These are phyloP conservation scores for Periconia sp. DNA, from an alignment of 2,329 filamentous ascomycete species.

Conservation along the genomic window DNA sequence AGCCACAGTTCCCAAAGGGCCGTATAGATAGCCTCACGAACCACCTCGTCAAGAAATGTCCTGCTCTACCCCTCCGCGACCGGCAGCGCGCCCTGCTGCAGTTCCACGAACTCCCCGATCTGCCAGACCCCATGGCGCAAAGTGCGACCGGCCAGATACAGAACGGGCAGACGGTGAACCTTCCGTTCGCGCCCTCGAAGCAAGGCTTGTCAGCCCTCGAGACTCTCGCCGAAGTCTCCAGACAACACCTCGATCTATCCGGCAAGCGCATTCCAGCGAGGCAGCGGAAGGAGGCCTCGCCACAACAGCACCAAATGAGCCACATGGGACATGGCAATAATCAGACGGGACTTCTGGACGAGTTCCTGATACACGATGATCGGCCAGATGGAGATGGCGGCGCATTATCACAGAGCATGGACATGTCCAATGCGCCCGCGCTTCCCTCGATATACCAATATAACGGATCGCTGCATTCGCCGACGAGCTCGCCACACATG, in stretches of 20 bases:
- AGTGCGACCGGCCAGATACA: conserved; percentile 25
- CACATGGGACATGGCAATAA: conserved; percentile 15
- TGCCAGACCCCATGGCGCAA: conserved; percentile 52
- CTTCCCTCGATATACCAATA: conserved; percentile 48
- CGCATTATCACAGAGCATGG: conserved; percentile 35
- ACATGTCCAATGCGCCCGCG: conserved; percentile 40
- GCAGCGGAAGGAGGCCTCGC: conserved; percentile 31
- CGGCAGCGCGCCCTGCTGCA: conserved; percentile 76
- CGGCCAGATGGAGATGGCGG: conserved; percentile 37
- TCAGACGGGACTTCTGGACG: conserved; percentile 41
- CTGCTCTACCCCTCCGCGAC: conserved; percentile 75
- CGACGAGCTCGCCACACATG: conserved; percentile 42
- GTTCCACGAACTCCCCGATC: conserved; percentile 71
- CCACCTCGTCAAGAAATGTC: conserved; percentile 87
- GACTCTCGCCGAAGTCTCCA: conserved; percentile 85
- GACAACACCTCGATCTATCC: conserved; percentile 69
- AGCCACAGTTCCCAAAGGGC: conserved; percentile 75
- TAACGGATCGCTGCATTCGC: conserved; percentile 43
- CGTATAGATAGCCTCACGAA: conserved; percentile 81
- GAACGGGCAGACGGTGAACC: conserved; percentile 40
- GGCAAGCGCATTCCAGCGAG: conserved; percentile 50
- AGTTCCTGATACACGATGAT: conserved; percentile 47
- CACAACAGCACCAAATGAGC: conserved; percentile 11
- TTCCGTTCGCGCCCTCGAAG: conserved; percentile 54
- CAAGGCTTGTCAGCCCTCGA: conserved; percentile 81